Base-by-base conservation (phyloP, 768 basidiomycete genomes). In the Lentinula sp. region DNA sequence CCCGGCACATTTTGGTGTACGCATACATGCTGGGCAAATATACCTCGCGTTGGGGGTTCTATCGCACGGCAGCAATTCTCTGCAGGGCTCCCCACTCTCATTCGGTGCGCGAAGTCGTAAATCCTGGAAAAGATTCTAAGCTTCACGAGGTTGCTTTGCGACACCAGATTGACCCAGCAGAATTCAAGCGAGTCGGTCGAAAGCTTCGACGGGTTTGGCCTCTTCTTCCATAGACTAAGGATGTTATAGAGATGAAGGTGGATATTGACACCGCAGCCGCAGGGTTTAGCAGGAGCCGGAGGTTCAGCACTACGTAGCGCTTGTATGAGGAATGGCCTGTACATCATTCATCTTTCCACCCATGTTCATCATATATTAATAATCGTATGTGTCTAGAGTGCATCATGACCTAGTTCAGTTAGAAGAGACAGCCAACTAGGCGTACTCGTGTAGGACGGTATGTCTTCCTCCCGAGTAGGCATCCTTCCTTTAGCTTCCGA, bases 31-130 rank as follows among this genome's bases (percentile, higher is more conserved):
- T 60, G 8, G 59, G 28, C 8, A 60, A 60, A 18, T 60, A 49
- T 48, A 60, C 42, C 16, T 33, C 37, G 13, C 42, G 59, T n/a
- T 60, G 59, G 59, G 59, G 59, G 10, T 60, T 60, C 59, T 60
- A 60, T 48, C 59, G 59, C 13, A 48, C 39, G 23, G 46, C 59
- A 13, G 59, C 59, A 6, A 28, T 52, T 36, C 50, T 60, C 16
- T 60, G 59, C 39, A 60, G 48, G 23, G 59, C 45, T 15, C 59
- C 59, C 36, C 48, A 35, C 33, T 51, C n/a, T 45, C 10, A 3
- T 16, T 15, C 49, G 4, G 46, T 60, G 7, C 46, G 46, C 18
- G 59, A 60, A n/a, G 59, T 60, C 23, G 59, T 60, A 15, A 60
- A 60, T 48, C 59, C 59, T 23, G 32, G 28, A 32, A 60, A 60